Conservation (phyloP, 371 early-diverging fungal species). For the Rhizopus delemar region DNA sequence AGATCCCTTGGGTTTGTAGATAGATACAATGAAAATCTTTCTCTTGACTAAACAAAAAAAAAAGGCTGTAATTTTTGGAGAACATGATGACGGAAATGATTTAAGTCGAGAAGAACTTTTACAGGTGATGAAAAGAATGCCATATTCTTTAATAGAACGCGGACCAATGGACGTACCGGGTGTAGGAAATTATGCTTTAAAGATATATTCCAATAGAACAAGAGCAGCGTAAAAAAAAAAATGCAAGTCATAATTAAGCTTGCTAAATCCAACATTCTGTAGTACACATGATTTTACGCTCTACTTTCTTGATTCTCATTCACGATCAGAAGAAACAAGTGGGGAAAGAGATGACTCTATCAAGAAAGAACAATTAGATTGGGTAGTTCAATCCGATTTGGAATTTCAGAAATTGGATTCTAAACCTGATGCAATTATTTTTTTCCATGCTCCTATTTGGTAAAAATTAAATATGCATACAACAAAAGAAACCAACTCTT, state of each 20-base stretch:
- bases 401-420: constrained; percentile 4
- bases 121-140: constrained; percentile 45
- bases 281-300: constrained; percentile 42
- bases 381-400: constrained; percentile 29
- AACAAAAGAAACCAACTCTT: neutral
- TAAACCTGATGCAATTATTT: constrained; percentile 48
- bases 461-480: constrained; percentile 1
- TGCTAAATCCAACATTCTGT: neutral
- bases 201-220: constrained; percentile 27
- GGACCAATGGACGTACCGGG: constrained; percentile 53
- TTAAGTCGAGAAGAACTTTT: constrained; percentile 52
- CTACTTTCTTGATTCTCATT: constrained; percentile 57
- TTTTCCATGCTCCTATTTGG: constrained; percentile 59
- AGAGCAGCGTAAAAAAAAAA: constrained; percentile 25
- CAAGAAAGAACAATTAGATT: constrained; percentile 52
- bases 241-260: constrained; percentile 29
- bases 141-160: constrained; percentile 47
- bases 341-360: constrained; percentile 47
- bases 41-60: neutral
- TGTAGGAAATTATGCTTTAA: constrained; percentile 50
- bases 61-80: constrained; percentile 56
- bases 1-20: constrained; percentile 48
- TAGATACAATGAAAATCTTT: neutral
- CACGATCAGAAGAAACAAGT: constrained; percentile 34
- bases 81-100: constrained; percentile 58